Conservation (phyloP, 352 stramenopile genomes). For the Pythium chondricola region DNA sequence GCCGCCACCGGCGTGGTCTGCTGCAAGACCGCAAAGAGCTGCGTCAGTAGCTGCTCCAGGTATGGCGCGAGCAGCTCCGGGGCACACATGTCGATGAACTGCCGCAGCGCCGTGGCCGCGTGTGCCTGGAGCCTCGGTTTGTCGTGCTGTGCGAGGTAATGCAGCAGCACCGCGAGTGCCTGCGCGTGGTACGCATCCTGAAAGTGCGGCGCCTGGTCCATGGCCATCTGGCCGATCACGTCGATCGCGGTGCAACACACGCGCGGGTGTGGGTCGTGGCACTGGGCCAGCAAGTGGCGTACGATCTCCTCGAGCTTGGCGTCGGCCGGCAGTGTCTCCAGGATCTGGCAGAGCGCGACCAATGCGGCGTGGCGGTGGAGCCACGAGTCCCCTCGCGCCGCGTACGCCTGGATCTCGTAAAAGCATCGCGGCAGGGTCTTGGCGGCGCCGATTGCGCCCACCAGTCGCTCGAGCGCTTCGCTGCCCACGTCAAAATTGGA, state of each 20-base stretch:
- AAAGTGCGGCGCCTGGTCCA: conserved; percentile 77
- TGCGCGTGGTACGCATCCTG: conserved; percentile 70
- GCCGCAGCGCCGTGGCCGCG: conserved; percentile 60
- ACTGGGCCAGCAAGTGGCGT: conserved; percentile 57
- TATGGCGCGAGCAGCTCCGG: conserved; percentile 60
- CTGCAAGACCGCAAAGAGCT: conserved; percentile 64
- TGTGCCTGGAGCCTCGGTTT: conserved; percentile 70
- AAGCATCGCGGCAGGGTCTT: conserved; percentile 76
- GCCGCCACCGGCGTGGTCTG: conserved; percentile 21
- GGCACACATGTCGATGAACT: conserved; percentile 83
- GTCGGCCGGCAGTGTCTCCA: conserved; percentile 57
- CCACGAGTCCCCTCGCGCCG: conserved; percentile 53
- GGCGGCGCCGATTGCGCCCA: conserved; percentile 53
- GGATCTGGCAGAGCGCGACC: conserved; percentile 76
- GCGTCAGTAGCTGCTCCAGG: conserved; percentile 61
- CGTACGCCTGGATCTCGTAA: conserved; percentile 69
- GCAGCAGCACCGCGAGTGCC: conserved; percentile 49
- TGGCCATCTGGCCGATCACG: conserved; percentile 70
- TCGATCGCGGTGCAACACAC: conserved; percentile 83
- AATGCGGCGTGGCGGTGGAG: conserved; percentile 70
- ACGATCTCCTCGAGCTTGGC: conserved; percentile 62
- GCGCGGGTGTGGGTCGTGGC: conserved; percentile 60
- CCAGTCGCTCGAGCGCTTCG: conserved; percentile 69
- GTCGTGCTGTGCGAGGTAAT: conserved; percentile 56
- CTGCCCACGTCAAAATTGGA: conserved; percentile 86